Evolutionary conservation across 352 stramenopile genomes (phyloP).

Genomic region (Globisporangium spinosum): DNA sequence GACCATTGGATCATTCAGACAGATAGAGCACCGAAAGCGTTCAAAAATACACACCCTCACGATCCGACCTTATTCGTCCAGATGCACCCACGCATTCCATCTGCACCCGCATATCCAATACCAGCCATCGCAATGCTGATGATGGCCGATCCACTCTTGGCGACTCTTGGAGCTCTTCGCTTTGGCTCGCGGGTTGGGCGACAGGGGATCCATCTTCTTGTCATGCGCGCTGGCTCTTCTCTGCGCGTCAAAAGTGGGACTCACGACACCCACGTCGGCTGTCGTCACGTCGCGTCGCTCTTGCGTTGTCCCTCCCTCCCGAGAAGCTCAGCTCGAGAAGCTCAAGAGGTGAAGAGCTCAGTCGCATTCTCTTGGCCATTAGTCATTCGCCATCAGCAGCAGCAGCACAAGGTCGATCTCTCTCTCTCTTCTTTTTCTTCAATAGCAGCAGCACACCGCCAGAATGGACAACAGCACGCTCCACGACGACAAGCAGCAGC

Average conservation of each 20-base stretch:
- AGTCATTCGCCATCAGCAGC: not conserved
- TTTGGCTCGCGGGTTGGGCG: not conserved
- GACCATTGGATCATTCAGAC: not conserved
- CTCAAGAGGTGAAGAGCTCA: not conserved
- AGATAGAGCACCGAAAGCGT: not conserved
- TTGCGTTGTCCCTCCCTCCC: not conserved
- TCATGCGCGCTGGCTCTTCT: not conserved
- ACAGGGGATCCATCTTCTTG: not conserved
- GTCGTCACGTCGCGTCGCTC: not conserved
- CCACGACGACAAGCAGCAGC: slow-evolving; percentile 11
- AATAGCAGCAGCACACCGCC: not conserved
- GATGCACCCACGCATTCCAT: not conserved
- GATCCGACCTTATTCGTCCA: not conserved
- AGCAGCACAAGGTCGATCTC: not conserved
- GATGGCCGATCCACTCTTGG: not conserved
- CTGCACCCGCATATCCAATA: not conserved
- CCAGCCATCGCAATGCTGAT: not conserved
- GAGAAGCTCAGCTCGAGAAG: not conserved
- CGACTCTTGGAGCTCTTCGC: not conserved
- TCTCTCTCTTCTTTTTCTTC: not conserved
- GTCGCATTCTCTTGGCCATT: not conserved
- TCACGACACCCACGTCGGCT: not conserved
- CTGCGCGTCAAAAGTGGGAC: not conserved
- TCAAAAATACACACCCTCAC: not conserved
- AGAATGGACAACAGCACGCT: slow-evolving; percentile 20